Evolutionary conservation across 2,329 filamentous ascomycete species (phyloP), one percentile per base, ranked within the genome.

Genomic region (Diaporthe sp.): DNA sequence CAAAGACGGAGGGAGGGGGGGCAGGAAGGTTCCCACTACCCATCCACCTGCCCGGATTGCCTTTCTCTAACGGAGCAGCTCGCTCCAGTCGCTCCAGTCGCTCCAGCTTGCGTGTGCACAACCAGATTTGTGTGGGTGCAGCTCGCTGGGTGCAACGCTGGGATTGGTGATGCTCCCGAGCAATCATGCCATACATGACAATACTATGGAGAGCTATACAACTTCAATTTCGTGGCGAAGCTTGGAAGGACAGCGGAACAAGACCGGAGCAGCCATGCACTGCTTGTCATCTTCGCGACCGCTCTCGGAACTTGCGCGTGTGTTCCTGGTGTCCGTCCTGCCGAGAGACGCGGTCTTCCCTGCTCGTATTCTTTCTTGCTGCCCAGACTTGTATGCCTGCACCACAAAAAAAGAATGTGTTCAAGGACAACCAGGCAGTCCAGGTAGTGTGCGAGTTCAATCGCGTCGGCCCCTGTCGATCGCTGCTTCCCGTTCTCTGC

Each of bases 181-280:
- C 63, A 70, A 70, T 70, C 65, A 70, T 55, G 65, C 65, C 65
- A 70, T 42, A 70, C 65, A 70, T 42, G 49, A 42, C 65, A 70
- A 22, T 70, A 70, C 49, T 55, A 70, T 70, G 65, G 65, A 15
- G 65, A 39, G 49, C 47, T 17, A 70, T 70, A 70, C 47, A 70
- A 55, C 65, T 22, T 70, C 65, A 70, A 70, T 70, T 42, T 70
- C 65, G 49, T 55, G 49, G 65, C 65, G 9, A 70, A 39, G 65
- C 65, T 55, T 65, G 60, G 60, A 22, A 37, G 31, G 31, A 47
- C 49, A 22, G 22, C 65, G 65, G 65, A 70, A 70, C 47, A 55
- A 70, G 65, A 37, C 65, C 65, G 65, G 39, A 28, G 49, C 44
- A 53, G 28, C 63, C 65, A 42, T 70, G 34, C 49, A 10, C 17